Conservation (phyloP, 192 early-diverging fungal genomes). For the Gigaspora rosea region DNA sequence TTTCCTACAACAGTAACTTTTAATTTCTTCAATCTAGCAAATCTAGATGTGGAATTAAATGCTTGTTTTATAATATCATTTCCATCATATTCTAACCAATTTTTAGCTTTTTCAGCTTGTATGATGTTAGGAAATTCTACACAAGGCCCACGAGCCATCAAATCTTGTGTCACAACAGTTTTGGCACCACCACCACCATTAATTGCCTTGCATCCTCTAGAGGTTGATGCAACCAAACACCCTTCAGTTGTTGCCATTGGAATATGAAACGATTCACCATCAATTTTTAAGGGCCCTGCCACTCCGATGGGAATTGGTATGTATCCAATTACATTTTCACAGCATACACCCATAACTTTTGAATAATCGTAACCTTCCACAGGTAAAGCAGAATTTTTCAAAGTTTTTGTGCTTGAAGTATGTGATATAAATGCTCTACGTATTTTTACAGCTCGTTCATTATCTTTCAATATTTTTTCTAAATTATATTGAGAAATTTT, state of each 20-base stretch:
- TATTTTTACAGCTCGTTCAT: slow-evolving; percentile 83
- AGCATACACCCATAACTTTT: slow-evolving; percentile 88
- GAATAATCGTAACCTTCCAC: slow-evolving; percentile 86
- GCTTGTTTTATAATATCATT: slow-evolving; percentile 62
- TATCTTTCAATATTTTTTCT: slow-evolving; percentile 72
- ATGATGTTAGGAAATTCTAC: slow-evolving; percentile 77
- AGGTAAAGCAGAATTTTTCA: slow-evolving; percentile 71
- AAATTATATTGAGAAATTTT: slow-evolving; percentile 47
- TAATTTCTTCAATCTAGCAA: slow-evolving; percentile 79
- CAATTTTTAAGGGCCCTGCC: slow-evolving; percentile 84
- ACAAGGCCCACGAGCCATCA: slow-evolving; percentile 93
- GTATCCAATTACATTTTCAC: slow-evolving; percentile 95
- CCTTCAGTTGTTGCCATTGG: slow-evolving; percentile 98
- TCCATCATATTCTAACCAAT: slow-evolving; percentile 75
- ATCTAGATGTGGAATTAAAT: slow-evolving; percentile 89
- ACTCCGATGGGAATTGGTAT: slow-evolving; percentile 91
- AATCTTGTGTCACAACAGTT: slow-evolving; percentile 78
- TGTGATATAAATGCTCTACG: slow-evolving; percentile 78
- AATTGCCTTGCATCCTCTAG: slow-evolving; percentile 94
- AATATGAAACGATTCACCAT: slow-evolving; percentile 78
- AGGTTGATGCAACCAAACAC: slow-evolving; percentile 84
- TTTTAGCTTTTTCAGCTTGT: slow-evolving; percentile 66
- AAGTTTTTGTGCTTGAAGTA: slow-evolving; percentile 60
- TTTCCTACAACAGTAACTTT: slow-evolving; percentile 84
- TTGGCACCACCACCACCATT: slow-evolving; percentile 80